Base-by-base conservation (phyloP, 352 stramenopile species). In the Phytopythium litorale region DNA sequence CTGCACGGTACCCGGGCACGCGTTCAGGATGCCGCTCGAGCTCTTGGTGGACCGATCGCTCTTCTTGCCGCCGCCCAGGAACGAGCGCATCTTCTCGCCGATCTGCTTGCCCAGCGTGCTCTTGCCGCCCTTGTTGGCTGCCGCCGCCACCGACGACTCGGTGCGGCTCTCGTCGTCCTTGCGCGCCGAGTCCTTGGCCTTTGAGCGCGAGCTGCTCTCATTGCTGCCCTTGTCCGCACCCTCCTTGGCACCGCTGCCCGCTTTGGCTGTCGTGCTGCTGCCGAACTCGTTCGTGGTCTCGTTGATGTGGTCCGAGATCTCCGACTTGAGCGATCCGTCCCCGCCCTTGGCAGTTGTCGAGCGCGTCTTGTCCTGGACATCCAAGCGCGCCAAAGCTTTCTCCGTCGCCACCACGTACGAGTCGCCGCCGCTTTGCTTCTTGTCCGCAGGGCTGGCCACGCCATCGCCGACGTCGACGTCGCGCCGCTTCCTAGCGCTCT, bases 11-110 rank as follows among this genome's bases (percentile, higher is more conserved):
- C 84, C 82, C 8, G 79, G 61, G 64, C 86, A 94, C 8, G 86
- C 83, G 59, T 92, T 94, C 25, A 94, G 60, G 52, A 94, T 92
- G 32, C 85, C 85, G 30, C 81, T 91, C 45, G 83, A 85, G 62
- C 63, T 80, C 65, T 91, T 91, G 62, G 66, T 74, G 56, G 71
- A 71, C 9, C 74, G 65, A n/a, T 85, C 71, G 25, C 69, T 76
- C 56, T 94, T 94, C 62, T 90, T 91, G 52, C 72, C 80, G 13
- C 79, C 79, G 45, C 81, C 83, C 35, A 94, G 58, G 33, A 94
- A 75, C 49, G 82, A 92, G 19, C 83, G 80, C 80, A 94, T 90
- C 62, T 88, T 90, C 23, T 92, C 85, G 16, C 84, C 78, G 58
- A 94, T 91, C 62, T 90, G 76, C 38, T 86, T 92, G 58, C 85